A percentile compares a stretch with the other conserved stretches of the same genome.
Conservation (phyloP, 2,329 filamentous ascomycete genomes). For the Penicillium sp. region DNA sequence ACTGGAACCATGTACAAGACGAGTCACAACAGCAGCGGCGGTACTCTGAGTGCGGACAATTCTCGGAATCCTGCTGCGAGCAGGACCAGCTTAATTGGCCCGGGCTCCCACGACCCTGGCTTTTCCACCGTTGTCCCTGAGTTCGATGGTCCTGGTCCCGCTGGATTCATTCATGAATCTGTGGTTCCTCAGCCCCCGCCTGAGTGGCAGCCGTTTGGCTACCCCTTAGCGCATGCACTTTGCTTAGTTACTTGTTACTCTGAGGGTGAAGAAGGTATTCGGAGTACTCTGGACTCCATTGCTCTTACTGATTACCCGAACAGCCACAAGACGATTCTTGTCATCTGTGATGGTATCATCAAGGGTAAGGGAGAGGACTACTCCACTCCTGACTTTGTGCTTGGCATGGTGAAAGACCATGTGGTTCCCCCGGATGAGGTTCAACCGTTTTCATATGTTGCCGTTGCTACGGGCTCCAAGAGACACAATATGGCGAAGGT, state of each 20-base stretch:
- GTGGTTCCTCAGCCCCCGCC: conserved; percentile 95
- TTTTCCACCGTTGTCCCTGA: conserved; percentile 58
- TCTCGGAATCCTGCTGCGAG: conserved; percentile 42
- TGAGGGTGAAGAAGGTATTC: conserved; percentile 87
- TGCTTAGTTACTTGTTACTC: conserved; percentile 97
- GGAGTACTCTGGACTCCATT: conserved; percentile 92
- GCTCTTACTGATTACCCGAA: conserved; percentile 98
- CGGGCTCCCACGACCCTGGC: conserved; percentile 49
- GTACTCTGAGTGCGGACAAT: conserved; percentile 52
- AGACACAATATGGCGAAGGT: conserved; percentile 99
- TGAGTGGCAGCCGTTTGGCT: conserved; percentile 97
- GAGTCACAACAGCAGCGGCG: conserved; percentile 56
- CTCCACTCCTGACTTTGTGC: conserved; percentile 84
- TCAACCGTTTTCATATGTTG: conserved; percentile 89
- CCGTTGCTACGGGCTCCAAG: conserved; percentile 92
- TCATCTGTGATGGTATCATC: conserved; percentile 96
- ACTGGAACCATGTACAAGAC: conserved; percentile 69
- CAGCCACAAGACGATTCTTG: conserved; percentile 95
- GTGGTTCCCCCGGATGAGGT: conserved; percentile 79
- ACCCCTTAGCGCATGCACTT: conserved; percentile 87
- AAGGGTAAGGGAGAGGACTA: conserved; percentile 87
- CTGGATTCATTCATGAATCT: conserved; percentile 93
- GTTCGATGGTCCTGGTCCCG: conserved; percentile 73
- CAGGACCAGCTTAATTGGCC: conserved; percentile 62
- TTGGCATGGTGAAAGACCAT: conserved; percentile 94